Conservation (phyloP, 371 early-diverging fungal species). For the Cokeromyces recurvatus region DNA sequence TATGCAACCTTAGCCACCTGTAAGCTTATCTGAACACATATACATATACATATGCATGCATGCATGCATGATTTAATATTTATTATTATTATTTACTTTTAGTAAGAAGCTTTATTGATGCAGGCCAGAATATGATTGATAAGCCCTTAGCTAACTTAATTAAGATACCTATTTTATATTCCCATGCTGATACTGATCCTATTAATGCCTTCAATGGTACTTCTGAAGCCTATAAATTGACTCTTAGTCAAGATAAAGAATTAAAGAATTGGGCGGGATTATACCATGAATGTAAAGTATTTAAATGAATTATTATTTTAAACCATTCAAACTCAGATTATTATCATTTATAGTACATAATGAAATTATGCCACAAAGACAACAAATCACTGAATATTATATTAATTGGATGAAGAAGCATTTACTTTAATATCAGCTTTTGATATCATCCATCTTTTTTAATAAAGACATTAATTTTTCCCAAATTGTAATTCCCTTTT, state of each 20-base stretch:
- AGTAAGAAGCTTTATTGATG: slow-evolving; percentile 34
- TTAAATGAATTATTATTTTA: background rate
- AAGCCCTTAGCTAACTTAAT: slow-evolving; percentile 14
- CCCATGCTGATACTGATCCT: slow-evolving; percentile 47
- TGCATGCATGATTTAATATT: too few species aligned
- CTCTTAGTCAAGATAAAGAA: slow-evolving; percentile 39
- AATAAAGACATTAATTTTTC: slow-evolving; percentile 21
- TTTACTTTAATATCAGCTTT: too few species aligned
- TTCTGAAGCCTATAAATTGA: slow-evolving; percentile 35
- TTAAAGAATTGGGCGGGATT: slow-evolving; percentile 42
- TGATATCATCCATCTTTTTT: slow-evolving; percentile 19
- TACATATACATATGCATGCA: too few species aligned
- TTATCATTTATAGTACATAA: slow-evolving; percentile 31
- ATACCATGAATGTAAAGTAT: slow-evolving; percentile 49
- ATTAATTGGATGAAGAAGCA: slow-evolving; percentile 48
- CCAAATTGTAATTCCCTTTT: slow-evolving; percentile 20
- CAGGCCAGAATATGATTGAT: slow-evolving; percentile 22
- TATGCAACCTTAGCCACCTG: slow-evolving; percentile 37
- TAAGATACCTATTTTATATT: slow-evolving; percentile 35
- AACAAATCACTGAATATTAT: slow-evolving; percentile 46
- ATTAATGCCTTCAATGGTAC: slow-evolving; percentile 37
- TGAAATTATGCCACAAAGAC: slow-evolving; percentile 38
- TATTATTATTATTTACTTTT: background rate
- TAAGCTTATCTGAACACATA: too few species aligned
- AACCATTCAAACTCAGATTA: background rate